A percentile compares a stretch with the other conserved stretches of the same genome.
These are phyloP conservation scores for Penicillium samsonianum DNA, from an alignment of 495 filamentous ascomycete genomes.

Conservation along the genomic window DNA sequence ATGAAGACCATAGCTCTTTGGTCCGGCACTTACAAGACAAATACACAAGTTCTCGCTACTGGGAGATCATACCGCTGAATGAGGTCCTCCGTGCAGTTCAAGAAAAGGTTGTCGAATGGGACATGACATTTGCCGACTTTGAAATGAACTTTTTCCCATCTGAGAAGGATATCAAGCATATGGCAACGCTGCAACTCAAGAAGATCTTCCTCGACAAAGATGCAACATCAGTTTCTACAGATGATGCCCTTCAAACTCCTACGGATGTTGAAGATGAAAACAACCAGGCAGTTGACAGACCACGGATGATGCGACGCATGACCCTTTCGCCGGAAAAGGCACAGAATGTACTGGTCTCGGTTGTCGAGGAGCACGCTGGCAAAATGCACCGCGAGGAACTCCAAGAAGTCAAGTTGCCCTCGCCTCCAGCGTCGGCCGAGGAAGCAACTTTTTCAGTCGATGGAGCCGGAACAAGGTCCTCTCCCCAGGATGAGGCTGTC, in stretches of 20 bases:
- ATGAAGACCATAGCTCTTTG: conserved; percentile 74
- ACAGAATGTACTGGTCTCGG: conserved; percentile 67
- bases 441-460: conserved; percentile 20
- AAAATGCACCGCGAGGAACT: conserved; percentile 33
- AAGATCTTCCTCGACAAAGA: conserved; percentile 92
- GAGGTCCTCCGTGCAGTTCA: conserved; percentile 82
- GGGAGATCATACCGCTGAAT: conserved; percentile 93
- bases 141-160: conserved; percentile 94
- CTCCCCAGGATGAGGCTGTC: conserved; percentile 31
- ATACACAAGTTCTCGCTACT: conserved; percentile 91
- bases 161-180: conserved; percentile 91
- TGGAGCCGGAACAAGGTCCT: conserved; percentile 17
- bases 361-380: conserved; percentile 65
- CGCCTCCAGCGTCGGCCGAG: conserved; percentile 11
- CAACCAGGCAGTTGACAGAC: conserved; percentile 35
- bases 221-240: conserved; percentile 68
- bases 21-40: conserved; percentile 79
- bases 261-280: conserved; percentile 59
- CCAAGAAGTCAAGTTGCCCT: conserved; percentile 21
- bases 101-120: conserved; percentile 93
- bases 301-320: conserved; percentile 46
- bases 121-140: conserved; percentile 82
- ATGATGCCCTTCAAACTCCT: conserved; percentile 43
- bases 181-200: conserved; percentile 88
- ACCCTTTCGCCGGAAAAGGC: conserved; percentile 66